These are phyloP conservation scores for Dryas alaskensis DNA, from an alignment of 306 rosid species.

Conservation along the genomic window DNA sequence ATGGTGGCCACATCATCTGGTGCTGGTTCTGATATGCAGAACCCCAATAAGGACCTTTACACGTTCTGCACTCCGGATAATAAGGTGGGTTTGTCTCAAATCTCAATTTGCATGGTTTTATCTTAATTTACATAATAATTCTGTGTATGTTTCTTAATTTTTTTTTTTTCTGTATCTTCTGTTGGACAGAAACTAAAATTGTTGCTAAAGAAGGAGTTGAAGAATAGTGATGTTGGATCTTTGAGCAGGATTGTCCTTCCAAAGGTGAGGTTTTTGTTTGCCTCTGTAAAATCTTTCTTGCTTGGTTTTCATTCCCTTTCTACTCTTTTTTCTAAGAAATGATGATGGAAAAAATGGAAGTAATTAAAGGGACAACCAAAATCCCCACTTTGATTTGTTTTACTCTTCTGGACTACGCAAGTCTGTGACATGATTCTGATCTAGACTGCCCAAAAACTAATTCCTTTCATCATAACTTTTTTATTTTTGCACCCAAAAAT, in stretches of 20 bases:
- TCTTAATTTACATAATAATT: neutral
- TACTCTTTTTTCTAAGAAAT: conserved; percentile 3
- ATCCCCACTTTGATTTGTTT: conserved; percentile 6
- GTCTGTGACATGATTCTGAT: conserved; percentile 15
- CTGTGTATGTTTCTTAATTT: neutral
- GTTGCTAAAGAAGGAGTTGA: conserved; percentile 46
- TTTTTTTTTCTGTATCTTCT: neutral
- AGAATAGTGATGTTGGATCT: conserved; percentile 50
- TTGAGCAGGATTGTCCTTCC: conserved; percentile 67
- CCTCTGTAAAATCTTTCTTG: neutral
- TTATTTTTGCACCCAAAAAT: conserved; percentile 14
- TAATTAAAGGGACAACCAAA: conserved; percentile 14
- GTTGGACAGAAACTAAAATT: conserved; percentile 32
- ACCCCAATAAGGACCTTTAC: neutral
- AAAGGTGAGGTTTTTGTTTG: conserved; percentile 44
- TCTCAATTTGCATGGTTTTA: conserved; percentile 1
- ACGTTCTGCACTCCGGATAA: conserved; percentile 42
- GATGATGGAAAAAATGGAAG: neutral
- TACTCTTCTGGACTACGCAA: conserved; percentile 7
- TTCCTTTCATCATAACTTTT: conserved; percentile 13
- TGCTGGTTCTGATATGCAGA: neutral
- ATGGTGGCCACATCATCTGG: neutral
- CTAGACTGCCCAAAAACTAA: conserved; percentile 18
- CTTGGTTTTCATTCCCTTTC: neutral
- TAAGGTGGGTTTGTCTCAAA: conserved; percentile 33